Conservation (phyloP, 2,329 filamentous ascomycete species). For the Stachybotrys chartarum region DNA sequence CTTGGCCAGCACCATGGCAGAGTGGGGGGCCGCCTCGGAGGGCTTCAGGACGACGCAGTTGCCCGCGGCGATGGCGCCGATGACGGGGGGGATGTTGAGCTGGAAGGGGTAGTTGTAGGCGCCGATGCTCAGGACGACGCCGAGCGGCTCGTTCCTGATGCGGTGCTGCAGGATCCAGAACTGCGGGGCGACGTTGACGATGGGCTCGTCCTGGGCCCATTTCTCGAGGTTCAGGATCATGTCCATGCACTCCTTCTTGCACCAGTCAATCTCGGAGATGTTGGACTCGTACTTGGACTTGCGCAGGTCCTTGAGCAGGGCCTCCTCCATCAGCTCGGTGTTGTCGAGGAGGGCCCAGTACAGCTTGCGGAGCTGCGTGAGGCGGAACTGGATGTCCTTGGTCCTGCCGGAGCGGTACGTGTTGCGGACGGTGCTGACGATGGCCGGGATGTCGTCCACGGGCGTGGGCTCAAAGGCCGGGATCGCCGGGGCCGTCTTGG, state of each 20-base stretch:
- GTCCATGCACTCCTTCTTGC: conserved; percentile 74
- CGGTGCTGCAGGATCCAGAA: conserved; percentile 65
- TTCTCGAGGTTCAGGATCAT: conserved; percentile 69
- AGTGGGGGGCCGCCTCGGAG: conserved; percentile 70
- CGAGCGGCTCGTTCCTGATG: conserved; percentile 82
- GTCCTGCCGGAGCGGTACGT: conserved; percentile 78
- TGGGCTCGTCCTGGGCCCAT: conserved; percentile 76
- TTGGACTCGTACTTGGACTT: conserved; percentile 71
- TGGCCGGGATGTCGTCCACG: conserved; percentile 56
- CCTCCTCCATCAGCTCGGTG: conserved; percentile 63
- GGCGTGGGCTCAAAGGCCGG: conserved; percentile 52
- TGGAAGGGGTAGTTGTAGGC: conserved; percentile 93
- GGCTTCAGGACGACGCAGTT: conserved; percentile 90
- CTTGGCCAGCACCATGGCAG: conserved; percentile 72
- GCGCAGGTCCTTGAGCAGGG: conserved; percentile 68
- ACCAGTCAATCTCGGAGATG: conserved; percentile 69
- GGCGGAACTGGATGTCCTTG: conserved; percentile 72
- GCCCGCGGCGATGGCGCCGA: conserved; percentile 87
- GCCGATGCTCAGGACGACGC: conserved; percentile 76
- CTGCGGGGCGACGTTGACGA: conserved; percentile 60
- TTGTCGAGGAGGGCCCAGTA: conserved; percentile 90
- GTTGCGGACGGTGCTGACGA: conserved; percentile 52
- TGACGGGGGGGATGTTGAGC: conserved; percentile 67
- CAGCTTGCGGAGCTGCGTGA: conserved; percentile 82
- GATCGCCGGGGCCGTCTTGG: conserved; percentile 28